Evolutionary conservation across 2,329 filamentous ascomycete genomes (phyloP), one percentile per base, ranked within the genome.

Genomic region (Epichloe sp.): DNA sequence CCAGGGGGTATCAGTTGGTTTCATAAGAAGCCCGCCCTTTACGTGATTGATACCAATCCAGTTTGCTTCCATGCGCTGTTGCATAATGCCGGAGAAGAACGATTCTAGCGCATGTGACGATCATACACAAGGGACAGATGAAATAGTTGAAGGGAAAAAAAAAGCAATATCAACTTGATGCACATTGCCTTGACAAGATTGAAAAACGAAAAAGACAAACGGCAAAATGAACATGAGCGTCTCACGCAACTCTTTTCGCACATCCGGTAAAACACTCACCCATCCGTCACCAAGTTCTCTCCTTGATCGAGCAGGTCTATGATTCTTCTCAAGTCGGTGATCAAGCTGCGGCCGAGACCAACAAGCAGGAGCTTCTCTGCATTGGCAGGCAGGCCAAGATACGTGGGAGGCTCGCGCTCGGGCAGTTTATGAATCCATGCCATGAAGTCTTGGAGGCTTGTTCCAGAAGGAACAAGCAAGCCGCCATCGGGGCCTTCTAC

Each of bases 291-390:
- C 57, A 95, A 72, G 67, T 93, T 86, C 74, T 98, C 93, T 1
- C 88, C 89, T 66, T 98, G 93, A 68, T 98, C 91, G 62, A 98
- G 69, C 67, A 96, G 74, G 58, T 88, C 86, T 55, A 86, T 86
- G 49, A 98, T 86, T 66, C 84, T 87, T 63, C 84, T 83, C 66
- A 97, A 61, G 67, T 96, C 90, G 56, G 77, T 78, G 60, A 96
- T 83, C 78, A 96, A 83, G 61, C 84, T 86, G 63, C 80, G 79
- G 43, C 91, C 94, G 62, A 95, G 82, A 2, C 88, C 90, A 14
- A 95, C 87, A 35, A 98, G 76, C 60, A 98, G 69, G 64, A 98
- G 66, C 71, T 97, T 98, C 80, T 98, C 93, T 19, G 93, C 93
- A 65, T 98, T 96, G 31, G 88, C 88, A 37, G 93, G 93, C 58